phyloP scores from a whole-genome alignment of 352 stramenopile genomes.

The Phytophthora palmivora region DNA sequence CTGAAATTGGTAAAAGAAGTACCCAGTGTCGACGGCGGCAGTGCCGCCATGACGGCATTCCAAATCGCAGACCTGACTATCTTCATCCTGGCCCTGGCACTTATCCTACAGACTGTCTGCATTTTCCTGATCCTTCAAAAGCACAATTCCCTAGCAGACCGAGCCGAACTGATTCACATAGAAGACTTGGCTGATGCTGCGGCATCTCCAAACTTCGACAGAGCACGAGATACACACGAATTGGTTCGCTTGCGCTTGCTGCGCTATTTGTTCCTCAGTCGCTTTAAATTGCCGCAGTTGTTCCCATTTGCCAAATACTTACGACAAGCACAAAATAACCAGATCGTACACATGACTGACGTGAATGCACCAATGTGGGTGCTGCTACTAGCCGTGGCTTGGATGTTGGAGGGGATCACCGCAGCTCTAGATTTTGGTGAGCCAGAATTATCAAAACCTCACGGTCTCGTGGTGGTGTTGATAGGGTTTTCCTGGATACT shows the following conservation, averaged over 20 bases:
- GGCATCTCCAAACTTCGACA: background rate
- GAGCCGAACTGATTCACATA: slow-evolving; percentile 45
- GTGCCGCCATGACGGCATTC: slow-evolving; percentile 46
- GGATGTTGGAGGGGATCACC: slow-evolving; percentile 38
- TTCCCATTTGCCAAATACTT: slow-evolving; percentile 79
- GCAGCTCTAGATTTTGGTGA: slow-evolving; percentile 10
- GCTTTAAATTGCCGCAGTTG: slow-evolving; percentile 50
- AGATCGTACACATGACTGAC: slow-evolving; percentile 81
- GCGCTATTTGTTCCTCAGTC: slow-evolving; percentile 49
- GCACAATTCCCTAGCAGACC: slow-evolving; percentile 44
- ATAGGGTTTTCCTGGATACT: slow-evolving; percentile 36
- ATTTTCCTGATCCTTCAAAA: slow-evolving; percentile 51
- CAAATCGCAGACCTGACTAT: slow-evolving; percentile 59
- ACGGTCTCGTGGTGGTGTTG: slow-evolving; percentile 39
- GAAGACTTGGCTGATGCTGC: slow-evolving; percentile 34
- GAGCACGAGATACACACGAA: slow-evolving; percentile 9
- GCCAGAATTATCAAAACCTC: slow-evolving; percentile 8
- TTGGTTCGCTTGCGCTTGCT: slow-evolving; percentile 44
- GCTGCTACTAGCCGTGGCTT: slow-evolving; percentile 49
- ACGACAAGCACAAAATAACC: slow-evolving; percentile 68
- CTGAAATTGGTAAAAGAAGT: slow-evolving; percentile 57
- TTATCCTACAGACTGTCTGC: slow-evolving; percentile 53
- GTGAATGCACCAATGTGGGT: slow-evolving; percentile 66
- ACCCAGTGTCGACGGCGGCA: slow-evolving; percentile 26
- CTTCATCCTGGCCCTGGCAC: slow-evolving; percentile 59